Evolutionary conservation across 805 yeast species (phyloP), one percentile per base, ranked within the genome.

Genomic region (Kuraishia molischiana): DNA sequence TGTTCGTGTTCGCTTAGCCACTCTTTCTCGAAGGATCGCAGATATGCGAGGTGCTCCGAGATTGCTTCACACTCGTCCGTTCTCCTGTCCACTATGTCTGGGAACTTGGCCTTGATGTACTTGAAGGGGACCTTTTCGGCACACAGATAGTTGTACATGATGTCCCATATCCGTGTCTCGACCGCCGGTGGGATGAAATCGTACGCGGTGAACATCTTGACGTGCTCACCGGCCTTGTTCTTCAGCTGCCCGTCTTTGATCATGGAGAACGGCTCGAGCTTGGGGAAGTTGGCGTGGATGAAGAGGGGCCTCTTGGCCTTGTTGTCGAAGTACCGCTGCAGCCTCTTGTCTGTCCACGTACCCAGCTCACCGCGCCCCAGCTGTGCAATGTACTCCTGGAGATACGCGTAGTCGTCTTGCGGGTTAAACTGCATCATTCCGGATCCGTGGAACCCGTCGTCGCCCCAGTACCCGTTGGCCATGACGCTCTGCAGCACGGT

Each of bases 401-500:
- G 9, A 13, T 17, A 19, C 11, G 36, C 29, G 26, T 38, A 29
- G 33, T 69, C 74, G 38, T 56, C 53, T 1, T 58, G 54, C 1
- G 74, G 73, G 44, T 69, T 69, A 38, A 50, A 65, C 44, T 69
- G 75, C 1, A 72, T 64, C 74, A 69, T 69, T 4, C 66, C 72
- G 6, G 68, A 61, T 1, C 75, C 75, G 8, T 56, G 51, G 41
- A 60, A 69, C 5, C 56, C 58, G 10, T 52, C 52, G 3, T 56
- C 56, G 17, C 54, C 81, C 75, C 50, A 72, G 53, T 9, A 76
- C 77, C 34, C 65, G 59, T 38, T 74, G 65, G 44, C 66, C 32
- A 64, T 59, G 36, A 74, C 66, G 42, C 66, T 69, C 41, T 62
- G 69, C 30, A 68, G 64, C 2, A 77, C 77, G 51, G 76, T 81